phyloP scores from a whole-genome alignment of 768 basidiomycete species.

The Mycena vulgaris region DNA sequence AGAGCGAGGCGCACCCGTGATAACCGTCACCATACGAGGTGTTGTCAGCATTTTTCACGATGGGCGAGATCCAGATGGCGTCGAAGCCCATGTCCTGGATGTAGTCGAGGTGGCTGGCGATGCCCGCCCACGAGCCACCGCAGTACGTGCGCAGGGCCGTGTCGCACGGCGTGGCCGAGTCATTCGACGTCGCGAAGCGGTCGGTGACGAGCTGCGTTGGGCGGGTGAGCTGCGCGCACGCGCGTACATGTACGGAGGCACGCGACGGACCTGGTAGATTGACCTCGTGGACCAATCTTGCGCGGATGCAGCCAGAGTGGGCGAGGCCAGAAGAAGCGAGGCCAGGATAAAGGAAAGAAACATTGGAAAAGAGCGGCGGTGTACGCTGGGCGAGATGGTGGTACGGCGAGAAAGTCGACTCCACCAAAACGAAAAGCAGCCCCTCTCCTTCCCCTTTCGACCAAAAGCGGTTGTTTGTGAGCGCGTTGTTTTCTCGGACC shows the following conservation, averaged over 20 bases:
- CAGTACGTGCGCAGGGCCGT: constrained; percentile 73
- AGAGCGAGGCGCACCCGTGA: constrained; percentile 69
- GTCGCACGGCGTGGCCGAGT: constrained; percentile 65
- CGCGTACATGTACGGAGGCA: too few species aligned
- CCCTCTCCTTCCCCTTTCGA: not conserved
- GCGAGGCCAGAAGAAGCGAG: constrained; percentile 39
- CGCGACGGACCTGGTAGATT: constrained; percentile 63
- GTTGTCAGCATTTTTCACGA: constrained; percentile 74
- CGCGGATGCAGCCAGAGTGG: constrained; percentile 58
- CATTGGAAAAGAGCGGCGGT: constrained; percentile 17
- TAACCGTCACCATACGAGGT: constrained; percentile 81
- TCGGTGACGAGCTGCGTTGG: constrained; percentile 69
- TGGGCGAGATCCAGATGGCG: constrained; percentile 84
- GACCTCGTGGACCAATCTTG: constrained; percentile 67
- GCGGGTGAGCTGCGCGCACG: not conserved
- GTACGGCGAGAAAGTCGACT: not conserved
- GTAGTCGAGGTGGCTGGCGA: constrained; percentile 79
- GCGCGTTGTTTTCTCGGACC: not conserved
- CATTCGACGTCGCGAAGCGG: constrained; percentile 72
- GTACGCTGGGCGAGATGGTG: constrained; percentile 21
- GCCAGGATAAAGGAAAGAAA: constrained; percentile 18
- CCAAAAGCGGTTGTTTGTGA: not conserved
- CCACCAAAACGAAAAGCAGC: not conserved
- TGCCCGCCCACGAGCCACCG: constrained; percentile 78
- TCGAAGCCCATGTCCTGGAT: constrained; percentile 83